These are phyloP conservation scores for Spizellomyces punctatus DNA, from an alignment of 192 early-diverging fungal genomes.

Conservation along the genomic window DNA sequence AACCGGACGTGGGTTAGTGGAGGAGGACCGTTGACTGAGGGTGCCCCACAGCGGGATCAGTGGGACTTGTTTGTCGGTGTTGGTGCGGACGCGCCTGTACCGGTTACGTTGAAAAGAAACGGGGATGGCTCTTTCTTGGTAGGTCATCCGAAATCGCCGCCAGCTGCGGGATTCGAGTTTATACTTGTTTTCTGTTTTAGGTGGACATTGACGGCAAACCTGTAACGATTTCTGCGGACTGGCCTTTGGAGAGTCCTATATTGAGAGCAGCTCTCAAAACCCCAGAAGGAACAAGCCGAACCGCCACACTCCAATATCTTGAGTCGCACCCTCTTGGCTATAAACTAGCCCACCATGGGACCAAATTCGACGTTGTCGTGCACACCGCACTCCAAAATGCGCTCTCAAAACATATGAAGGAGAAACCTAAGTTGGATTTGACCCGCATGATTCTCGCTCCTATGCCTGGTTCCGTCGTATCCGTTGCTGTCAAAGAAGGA, in stretches of 20 bases:
- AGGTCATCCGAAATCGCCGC: not conserved
- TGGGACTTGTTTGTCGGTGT: conserved; percentile 36
- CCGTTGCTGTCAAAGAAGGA: conserved; percentile 76
- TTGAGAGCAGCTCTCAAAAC: conserved; percentile 54
- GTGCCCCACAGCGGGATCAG: not conserved
- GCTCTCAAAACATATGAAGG: conserved; percentile 71
- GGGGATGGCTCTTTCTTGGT: conserved; percentile 2
- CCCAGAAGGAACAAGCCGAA: not conserved
- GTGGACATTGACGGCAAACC: conserved; percentile 24
- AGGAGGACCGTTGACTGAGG: conserved; percentile 23
- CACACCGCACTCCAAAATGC: conserved; percentile 63
- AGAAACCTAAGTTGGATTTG: conserved; percentile 72
- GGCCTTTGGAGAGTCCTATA: conserved; percentile 77
- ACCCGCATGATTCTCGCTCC: conserved; percentile 77
- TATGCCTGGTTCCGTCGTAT: conserved; percentile 91
- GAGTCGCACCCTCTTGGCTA: conserved; percentile 75
- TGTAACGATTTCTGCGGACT: conserved; percentile 52
- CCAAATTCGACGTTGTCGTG: conserved; percentile 45
- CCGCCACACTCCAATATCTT: conserved; percentile 70
- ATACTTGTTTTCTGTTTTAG: not conserved
- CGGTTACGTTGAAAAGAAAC: not conserved
- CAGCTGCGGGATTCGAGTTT: not conserved
- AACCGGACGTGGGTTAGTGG: conserved; percentile 60
- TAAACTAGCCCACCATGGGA: conserved; percentile 80
- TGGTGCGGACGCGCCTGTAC: conserved; percentile 3